A percentile compares a stretch with the other conserved stretches of the same genome.
phyloP scores from a whole-genome alignment of 2,329 filamentous ascomycete genomes.

The Phyllosticta paracitricarpa region DNA sequence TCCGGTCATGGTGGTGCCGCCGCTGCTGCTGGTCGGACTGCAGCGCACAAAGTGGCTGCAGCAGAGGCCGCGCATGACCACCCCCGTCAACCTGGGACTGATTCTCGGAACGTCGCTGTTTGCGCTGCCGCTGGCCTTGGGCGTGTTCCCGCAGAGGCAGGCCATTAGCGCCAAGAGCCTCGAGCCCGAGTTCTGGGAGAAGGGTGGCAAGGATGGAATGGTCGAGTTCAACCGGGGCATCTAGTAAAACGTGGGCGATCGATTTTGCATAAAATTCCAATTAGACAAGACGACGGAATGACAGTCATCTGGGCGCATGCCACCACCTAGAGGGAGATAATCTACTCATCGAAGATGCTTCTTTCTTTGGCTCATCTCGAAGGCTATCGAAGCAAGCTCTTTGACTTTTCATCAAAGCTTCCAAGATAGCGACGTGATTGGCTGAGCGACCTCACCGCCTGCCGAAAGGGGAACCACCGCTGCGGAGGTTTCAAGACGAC shows the following conservation, averaged over 20 bases:
- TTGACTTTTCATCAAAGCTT: slow-evolving; percentile 7
- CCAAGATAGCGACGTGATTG: neutral
- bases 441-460: neutral
- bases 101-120: slow-evolving; percentile 82
- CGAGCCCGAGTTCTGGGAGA: slow-evolving; percentile 77
- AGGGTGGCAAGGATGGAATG: slow-evolving; percentile 66
- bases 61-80: slow-evolving; percentile 62
- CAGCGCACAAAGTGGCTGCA: slow-evolving; percentile 78
- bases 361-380: neutral
- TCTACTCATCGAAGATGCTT: neutral
- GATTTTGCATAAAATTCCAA: neutral
- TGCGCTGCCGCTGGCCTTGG: slow-evolving; percentile 80
- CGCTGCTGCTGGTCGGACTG: slow-evolving; percentile 72
- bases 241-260: slow-evolving; percentile 30
- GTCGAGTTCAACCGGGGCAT: slow-evolving; percentile 98
- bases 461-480: neutral
- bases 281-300: neutral
- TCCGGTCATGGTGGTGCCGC: slow-evolving; percentile 94
- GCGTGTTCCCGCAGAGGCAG: slow-evolving; percentile 86
- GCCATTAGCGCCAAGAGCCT: slow-evolving; percentile 63
- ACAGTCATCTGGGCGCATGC: neutral
- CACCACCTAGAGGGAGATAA: neutral
- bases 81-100: slow-evolving; percentile 76
- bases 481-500: neutral
- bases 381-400: neutral